These are phyloP conservation scores for Colletotrichum navitas DNA, from an alignment of 2,329 filamentous ascomycete genomes.

Conservation along the genomic window DNA sequence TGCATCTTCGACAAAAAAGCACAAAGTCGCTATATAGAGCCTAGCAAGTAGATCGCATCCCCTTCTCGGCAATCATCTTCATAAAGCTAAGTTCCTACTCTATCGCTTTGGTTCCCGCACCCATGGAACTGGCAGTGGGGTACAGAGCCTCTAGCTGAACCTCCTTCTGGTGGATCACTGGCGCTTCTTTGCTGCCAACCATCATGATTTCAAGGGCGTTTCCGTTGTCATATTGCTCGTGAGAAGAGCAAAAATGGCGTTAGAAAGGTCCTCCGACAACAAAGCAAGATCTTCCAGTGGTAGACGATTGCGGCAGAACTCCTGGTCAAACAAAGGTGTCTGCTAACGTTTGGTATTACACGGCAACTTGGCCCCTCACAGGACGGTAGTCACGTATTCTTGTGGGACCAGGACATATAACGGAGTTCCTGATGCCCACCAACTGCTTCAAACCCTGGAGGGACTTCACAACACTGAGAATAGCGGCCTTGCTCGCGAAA, in stretches of 20 bases:
- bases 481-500: too few relatives aligned
- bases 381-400: too few relatives aligned
- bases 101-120: slow-evolving; percentile 22
- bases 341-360: too few relatives aligned
- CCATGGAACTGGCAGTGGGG: slow-evolving; percentile 15
- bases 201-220: slow-evolving; percentile 43
- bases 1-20: too few relatives aligned
- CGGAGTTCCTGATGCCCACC: too few relatives aligned
- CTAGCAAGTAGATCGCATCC: slow-evolving; percentile 9
- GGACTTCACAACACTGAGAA: too few relatives aligned
- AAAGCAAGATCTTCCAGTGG: not conserved
- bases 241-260: slow-evolving; percentile 38
- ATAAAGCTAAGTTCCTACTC: slow-evolving; percentile 17
- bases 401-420: too few relatives aligned
- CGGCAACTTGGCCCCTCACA: too few relatives aligned
- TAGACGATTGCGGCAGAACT: too few relatives aligned
- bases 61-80: slow-evolving; percentile 10
- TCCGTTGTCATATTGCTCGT: slow-evolving; percentile 43
- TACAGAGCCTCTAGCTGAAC: slow-evolving; percentile 29
- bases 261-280: slow-evolving; percentile 10
- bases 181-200: slow-evolving; percentile 32
- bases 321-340: too few relatives aligned
- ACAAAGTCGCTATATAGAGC: too few relatives aligned
- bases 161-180: slow-evolving; percentile 35
- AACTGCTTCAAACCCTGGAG: too few relatives aligned